phyloP scores from a whole-genome alignment of 495 filamentous ascomycete genomes.

The Delitschia confertaspora region DNA sequence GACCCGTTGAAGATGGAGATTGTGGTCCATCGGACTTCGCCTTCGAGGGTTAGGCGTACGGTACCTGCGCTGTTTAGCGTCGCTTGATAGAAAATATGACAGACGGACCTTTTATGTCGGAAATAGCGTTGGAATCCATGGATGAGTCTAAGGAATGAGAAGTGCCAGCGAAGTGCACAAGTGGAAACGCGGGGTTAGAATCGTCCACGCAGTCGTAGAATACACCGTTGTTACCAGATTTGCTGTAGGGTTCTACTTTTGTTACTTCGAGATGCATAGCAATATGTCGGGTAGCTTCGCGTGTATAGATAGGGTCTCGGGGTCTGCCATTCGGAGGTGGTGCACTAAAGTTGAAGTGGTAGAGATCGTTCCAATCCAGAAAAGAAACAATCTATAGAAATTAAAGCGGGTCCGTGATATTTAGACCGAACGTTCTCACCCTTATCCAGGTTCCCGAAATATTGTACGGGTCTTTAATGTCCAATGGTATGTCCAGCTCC shows the following conservation, averaged over 20 bases:
- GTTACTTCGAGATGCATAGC: conserved; percentile 50
- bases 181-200: conserved; percentile 44
- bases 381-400: conserved; percentile 2
- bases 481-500: conserved; percentile 35
- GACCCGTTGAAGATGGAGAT: conserved; percentile 49
- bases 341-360: conserved; percentile 47
- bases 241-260: conserved; percentile 41
- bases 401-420: not conserved
- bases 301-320: conserved; percentile 42
- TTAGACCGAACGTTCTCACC: conserved; percentile 22
- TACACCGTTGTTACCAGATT: no score
- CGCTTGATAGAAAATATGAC: not conserved
- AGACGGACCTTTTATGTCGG: conserved; percentile 37
- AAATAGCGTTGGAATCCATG: conserved; percentile 55
- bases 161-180: conserved; percentile 50
- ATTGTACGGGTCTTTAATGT: conserved; percentile 50
- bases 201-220: no score
- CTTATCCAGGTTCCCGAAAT: conserved; percentile 52
- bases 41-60: conserved; percentile 49
- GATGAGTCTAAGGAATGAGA: conserved; percentile 46
- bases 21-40: conserved; percentile 59
- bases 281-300: conserved; percentile 56
- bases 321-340: conserved; percentile 35
- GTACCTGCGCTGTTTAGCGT: conserved; percentile 36
- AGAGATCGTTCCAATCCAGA: conserved; percentile 53